These are phyloP conservation scores for Paecilomyces dactylethromorphus DNA, from an alignment of 2,329 filamentous ascomycete species.

Conservation along the genomic window DNA sequence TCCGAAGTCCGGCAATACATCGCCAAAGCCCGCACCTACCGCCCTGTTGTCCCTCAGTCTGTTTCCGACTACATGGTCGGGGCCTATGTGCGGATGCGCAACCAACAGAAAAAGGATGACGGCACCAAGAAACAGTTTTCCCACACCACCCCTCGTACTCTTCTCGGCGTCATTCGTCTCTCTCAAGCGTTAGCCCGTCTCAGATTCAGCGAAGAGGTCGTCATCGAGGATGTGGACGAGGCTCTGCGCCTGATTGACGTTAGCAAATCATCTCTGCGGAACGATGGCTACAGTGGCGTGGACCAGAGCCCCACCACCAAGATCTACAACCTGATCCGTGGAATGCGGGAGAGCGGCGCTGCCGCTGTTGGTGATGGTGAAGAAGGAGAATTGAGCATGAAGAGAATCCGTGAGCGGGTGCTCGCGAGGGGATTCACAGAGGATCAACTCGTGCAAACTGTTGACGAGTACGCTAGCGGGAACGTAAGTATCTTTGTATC, in stretches of 20 bases:
- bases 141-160: slow-evolving; percentile 87
- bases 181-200: slow-evolving; percentile 89
- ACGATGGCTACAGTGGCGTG: slow-evolving; percentile 57
- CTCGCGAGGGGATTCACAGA: slow-evolving; percentile 95
- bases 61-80: slow-evolving; percentile 96
- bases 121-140: slow-evolving; percentile 86
- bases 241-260: slow-evolving; percentile 85
- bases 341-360: slow-evolving; percentile 77
- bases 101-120: slow-evolving; percentile 86
- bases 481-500: slow-evolving; percentile 64
- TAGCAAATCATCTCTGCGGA: slow-evolving; percentile 82
- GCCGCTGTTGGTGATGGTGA: slow-evolving; percentile 68
- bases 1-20: slow-evolving; percentile 95
- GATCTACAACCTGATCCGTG: slow-evolving; percentile 92
- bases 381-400: slow-evolving; percentile 72
- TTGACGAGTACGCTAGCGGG: slow-evolving; percentile 82
- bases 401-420: slow-evolving; percentile 83
- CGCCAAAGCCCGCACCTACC: slow-evolving; percentile 81
- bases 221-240: slow-evolving; percentile 92
- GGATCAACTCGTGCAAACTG: slow-evolving; percentile 77
- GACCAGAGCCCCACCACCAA: slow-evolving; percentile 77
- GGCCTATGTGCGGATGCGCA: slow-evolving; percentile 90
- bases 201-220: slow-evolving; percentile 77
- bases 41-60: slow-evolving; percentile 73
- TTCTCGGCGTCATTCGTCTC: slow-evolving; percentile 86